These are phyloP conservation scores for Lagerstroemia speciosa DNA, from an alignment of 345 rosid genomes.

Conservation along the genomic window DNA sequence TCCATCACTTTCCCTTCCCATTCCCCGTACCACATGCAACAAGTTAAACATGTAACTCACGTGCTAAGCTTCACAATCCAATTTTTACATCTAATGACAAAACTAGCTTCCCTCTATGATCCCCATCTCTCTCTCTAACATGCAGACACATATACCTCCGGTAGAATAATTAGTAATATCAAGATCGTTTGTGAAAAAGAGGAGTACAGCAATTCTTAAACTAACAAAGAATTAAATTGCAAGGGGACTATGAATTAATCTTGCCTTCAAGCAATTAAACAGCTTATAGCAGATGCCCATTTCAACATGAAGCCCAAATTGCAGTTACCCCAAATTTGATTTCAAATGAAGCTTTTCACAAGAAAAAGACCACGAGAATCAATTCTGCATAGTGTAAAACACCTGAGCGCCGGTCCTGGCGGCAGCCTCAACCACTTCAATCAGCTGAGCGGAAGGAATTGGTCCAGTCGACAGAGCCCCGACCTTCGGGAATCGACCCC, in stretches of 20 bases:
- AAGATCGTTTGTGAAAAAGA: background rate
- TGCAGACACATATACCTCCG: background rate
- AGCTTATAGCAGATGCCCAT: background rate
- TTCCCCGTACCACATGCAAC: background rate
- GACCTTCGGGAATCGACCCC: constrained; percentile 39
- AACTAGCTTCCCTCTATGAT: too few relatives aligned
- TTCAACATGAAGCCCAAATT: too few relatives aligned
- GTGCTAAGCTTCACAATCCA: background rate
- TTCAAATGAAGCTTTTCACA: background rate
- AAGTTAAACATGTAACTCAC: too few relatives aligned
- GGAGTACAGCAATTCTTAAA: background rate
- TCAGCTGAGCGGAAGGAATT: constrained; percentile 50
- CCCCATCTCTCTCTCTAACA: too few relatives aligned
- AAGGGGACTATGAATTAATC: background rate
- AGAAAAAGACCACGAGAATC: background rate
- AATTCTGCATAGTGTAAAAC: background rate
- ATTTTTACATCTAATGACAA: constrained; percentile 30
- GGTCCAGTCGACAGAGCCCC: constrained; percentile 65
- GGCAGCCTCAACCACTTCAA: constrained; percentile 72
- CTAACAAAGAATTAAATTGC: background rate
- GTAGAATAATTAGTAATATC: background rate
- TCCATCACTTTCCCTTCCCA: background rate
- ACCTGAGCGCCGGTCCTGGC: constrained; percentile 92
- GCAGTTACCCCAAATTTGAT: too few relatives aligned
- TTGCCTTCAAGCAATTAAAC: too few relatives aligned